Evolutionary conservation across 495 filamentous ascomycete genomes (phyloP).

Genomic region (Parathielavia hyrcaniae): DNA sequence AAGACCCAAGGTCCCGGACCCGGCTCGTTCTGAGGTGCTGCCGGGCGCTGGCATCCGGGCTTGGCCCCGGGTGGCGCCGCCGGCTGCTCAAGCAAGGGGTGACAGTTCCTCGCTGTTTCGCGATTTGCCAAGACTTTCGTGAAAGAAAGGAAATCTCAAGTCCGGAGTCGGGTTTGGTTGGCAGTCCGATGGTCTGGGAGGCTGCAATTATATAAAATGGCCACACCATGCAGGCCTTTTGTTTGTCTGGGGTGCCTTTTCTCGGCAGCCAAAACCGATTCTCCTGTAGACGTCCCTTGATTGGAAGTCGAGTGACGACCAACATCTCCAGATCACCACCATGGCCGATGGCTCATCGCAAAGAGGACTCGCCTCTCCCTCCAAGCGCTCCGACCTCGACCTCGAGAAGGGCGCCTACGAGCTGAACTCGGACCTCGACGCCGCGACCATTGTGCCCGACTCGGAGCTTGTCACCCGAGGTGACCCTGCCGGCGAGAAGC

Average conservation of each 20-base stretch:
- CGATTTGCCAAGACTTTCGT: constrained; percentile 1
- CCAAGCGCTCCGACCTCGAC: constrained; percentile 14
- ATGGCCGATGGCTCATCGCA: constrained; percentile 22
- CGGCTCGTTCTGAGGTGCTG: background rate
- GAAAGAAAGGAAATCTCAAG: no score
- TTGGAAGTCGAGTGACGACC: background rate
- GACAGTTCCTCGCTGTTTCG: constrained; percentile 3
- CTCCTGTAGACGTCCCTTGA: constrained; percentile 10
- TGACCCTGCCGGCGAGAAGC: background rate
- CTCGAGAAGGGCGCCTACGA: constrained; percentile 23
- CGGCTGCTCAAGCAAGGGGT: background rate
- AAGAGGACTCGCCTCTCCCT: constrained; percentile 4
- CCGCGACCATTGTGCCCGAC: constrained; percentile 23
- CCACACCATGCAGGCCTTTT: background rate
- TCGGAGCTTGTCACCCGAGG: constrained; percentile 10
- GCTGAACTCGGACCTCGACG: constrained; percentile 24
- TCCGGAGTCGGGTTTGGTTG: constrained; percentile 5
- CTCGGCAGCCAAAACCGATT: constrained; percentile 8
- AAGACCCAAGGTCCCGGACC: background rate
- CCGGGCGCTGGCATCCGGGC: background rate
- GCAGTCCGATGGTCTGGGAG: background rate
- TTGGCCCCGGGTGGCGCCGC: constrained; percentile 10
- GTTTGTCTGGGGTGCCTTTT: background rate
- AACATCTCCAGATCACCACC: constrained; percentile 5
- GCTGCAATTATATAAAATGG: constrained; percentile 1